phyloP scores from a whole-genome alignment of 345 rosid species.

The Boechera divaricarpa region DNA sequence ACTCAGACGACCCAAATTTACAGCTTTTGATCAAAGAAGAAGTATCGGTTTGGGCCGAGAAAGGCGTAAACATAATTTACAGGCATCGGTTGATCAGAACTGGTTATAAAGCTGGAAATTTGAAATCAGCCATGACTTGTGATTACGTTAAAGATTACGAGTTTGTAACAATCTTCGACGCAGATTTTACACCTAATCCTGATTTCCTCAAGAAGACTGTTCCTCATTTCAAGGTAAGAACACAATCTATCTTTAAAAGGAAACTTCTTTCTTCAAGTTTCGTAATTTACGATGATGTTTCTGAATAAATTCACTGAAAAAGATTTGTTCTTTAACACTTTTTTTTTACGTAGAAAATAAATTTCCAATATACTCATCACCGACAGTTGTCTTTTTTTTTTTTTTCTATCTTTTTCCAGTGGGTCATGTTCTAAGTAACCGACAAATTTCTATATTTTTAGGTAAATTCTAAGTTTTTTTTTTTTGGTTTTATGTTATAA shows the following conservation, averaged over 20 bases:
- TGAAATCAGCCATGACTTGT: slow-evolving; percentile 87
- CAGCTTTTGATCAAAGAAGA: slow-evolving; percentile 79
- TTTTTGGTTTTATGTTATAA: not conserved
- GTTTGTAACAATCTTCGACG: slow-evolving; percentile 79
- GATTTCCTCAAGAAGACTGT: slow-evolving; percentile 77
- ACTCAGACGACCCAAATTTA: slow-evolving; percentile 70
- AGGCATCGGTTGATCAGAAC: slow-evolving; percentile 84
- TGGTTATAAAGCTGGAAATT: slow-evolving; percentile 94
- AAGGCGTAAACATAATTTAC: slow-evolving; percentile 81
- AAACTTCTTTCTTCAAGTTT: not conserved
- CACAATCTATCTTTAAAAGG: not conserved
- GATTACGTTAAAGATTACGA: slow-evolving; percentile 84
- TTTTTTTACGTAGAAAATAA: not conserved
- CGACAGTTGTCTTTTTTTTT: slow-evolving; percentile 39
- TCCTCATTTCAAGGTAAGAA: slow-evolving; percentile 79
- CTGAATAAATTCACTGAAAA: slow-evolving; percentile 23
- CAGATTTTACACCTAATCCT: slow-evolving; percentile 86
- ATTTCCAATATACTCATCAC: slow-evolving; percentile 31
- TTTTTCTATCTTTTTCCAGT: slow-evolving; percentile 2
- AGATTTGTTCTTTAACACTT: not conserved
- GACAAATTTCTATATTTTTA: slow-evolving; percentile 22
- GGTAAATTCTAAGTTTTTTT: not conserved
- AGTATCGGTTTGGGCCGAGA: slow-evolving; percentile 69
- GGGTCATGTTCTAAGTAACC: slow-evolving; percentile 38
- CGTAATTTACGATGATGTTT: slow-evolving; percentile 34